Percentiles rank a stretch among this genome's conserved stretches.
Conservation (phyloP, 352 stramenopile genomes). For the Thraustochytrium striatum region DNA sequence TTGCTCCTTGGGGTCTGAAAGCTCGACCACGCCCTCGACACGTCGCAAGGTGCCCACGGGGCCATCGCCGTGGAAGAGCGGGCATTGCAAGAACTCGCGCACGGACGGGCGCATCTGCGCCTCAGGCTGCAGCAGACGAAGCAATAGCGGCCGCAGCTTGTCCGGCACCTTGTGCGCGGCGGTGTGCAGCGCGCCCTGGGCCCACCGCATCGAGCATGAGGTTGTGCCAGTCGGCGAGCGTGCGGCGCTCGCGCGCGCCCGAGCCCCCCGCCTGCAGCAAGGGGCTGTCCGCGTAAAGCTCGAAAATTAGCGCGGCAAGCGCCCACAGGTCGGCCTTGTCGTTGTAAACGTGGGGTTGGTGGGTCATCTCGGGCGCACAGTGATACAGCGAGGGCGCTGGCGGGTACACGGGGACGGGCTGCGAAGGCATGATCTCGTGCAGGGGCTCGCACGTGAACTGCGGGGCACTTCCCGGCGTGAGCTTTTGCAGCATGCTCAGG, state of each 20-base stretch:
- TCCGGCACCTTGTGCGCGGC: neutral
- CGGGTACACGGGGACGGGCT: constrained; percentile 2
- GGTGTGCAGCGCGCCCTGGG: neutral
- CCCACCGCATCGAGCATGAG: neutral
- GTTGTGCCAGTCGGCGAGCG: neutral
- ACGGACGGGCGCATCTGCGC: neutral
- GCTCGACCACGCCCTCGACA: constrained; percentile 18
- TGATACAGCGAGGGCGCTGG: constrained; percentile 22
- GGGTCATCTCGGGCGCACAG: constrained; percentile 9
- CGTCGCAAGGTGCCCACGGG: neutral
- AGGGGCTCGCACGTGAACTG: neutral
- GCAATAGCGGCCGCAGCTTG: neutral
- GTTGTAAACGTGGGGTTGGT: neutral
- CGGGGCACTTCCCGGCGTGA: neutral
- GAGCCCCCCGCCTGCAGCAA: neutral
- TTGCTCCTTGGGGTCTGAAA: neutral
- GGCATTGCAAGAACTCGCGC: neutral
- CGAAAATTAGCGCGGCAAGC: constrained; percentile 13
- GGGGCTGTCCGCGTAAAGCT: neutral
- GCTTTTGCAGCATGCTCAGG: constrained; percentile 13
- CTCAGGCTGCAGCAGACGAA: neutral
- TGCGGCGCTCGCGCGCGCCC: constrained; percentile 2
- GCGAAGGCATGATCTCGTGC: neutral
- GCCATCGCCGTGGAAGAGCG: constrained; percentile 11
- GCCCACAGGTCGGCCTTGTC: constrained; percentile 26